A percentile compares a stretch with the other conserved stretches of the same genome.
phyloP scores from a whole-genome alignment of 495 filamentous ascomycete genomes.

The Xylaria curta region DNA sequence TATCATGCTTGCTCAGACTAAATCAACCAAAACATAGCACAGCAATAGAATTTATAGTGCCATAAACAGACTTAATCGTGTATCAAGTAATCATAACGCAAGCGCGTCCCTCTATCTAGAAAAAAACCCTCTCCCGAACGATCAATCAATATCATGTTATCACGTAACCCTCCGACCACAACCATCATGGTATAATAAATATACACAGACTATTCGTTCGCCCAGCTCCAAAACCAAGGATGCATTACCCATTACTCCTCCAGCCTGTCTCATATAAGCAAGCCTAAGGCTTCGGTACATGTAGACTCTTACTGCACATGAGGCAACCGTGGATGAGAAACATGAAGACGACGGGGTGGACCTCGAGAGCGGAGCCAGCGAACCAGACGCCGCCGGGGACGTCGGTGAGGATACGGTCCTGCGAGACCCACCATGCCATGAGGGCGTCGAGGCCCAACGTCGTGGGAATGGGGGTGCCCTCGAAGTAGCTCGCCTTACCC shows the following conservation, averaged over 20 bases:
- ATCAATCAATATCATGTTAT: background rate
- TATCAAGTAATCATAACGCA: background rate
- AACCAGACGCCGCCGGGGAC: slow-evolving; percentile 73
- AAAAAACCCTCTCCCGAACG: background rate
- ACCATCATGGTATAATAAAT: background rate
- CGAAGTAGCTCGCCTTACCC: slow-evolving; percentile 93
- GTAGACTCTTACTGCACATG: slow-evolving; percentile 94
- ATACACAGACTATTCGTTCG: slow-evolving; percentile 6
- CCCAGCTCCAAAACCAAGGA: background rate
- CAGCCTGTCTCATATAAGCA: background rate
- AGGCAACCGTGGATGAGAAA: slow-evolving; percentile 86
- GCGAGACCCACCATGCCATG: slow-evolving; percentile 88
- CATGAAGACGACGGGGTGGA: slow-evolving; percentile 83
- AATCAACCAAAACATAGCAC: background rate
- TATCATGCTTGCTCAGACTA: background rate
- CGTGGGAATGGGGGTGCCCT: slow-evolving; percentile 95
- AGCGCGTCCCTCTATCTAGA: slow-evolving; percentile 1
- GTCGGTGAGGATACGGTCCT: slow-evolving; percentile 78
- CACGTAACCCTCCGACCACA: background rate
- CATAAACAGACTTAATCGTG: background rate
- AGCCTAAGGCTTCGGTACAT: slow-evolving; percentile 88
- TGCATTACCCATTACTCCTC: background rate
- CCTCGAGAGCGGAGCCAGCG: slow-evolving; percentile 73
- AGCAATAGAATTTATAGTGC: too few species aligned
- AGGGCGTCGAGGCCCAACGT: slow-evolving; percentile 76